Conservation (phyloP, 1,139 yeast species). For the Diutina sp. region DNA sequence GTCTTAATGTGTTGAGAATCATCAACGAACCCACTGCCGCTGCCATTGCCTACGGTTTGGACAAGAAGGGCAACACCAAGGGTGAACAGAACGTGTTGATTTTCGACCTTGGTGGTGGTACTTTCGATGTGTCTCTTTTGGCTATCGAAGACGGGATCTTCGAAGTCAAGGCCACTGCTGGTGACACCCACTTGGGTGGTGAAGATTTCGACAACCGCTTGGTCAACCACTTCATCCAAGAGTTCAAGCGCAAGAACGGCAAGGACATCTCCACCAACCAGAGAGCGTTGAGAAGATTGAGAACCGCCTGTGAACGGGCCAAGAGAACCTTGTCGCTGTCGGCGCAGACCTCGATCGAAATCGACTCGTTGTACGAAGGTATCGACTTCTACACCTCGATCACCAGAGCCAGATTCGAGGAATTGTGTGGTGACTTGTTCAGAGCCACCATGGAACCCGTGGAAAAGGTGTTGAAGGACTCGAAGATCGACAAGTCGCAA, state of each 20-base stretch:
- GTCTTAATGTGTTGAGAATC: conserved; percentile 91
- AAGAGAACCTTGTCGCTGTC: conserved; percentile 1
- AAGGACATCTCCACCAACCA: conserved; percentile 78
- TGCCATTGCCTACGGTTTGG: conserved; percentile 97
- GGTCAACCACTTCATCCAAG: conserved; percentile 66
- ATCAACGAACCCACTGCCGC: conserved; percentile 98
- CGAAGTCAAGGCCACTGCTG: conserved; percentile 99
- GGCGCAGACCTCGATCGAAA: conserved; percentile 1
- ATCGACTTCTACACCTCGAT: conserved; percentile 67
- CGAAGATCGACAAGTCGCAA: conserved; percentile 71
- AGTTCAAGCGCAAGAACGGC: conserved; percentile 91
- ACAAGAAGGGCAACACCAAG: conserved; percentile 73
- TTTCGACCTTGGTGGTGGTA: conserved; percentile 98
- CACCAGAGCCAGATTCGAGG: conserved; percentile 94
- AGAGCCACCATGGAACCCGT: conserved; percentile 88
- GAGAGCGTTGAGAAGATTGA: conserved; percentile 14
- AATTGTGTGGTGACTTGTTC: conserved; percentile 76
- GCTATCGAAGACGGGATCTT: conserved; percentile 98
- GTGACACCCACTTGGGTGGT: conserved; percentile 99
- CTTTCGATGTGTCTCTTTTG: conserved; percentile 94
- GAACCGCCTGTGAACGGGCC: conserved; percentile 1
- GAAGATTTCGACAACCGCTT: conserved; percentile 76
- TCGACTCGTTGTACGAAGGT: conserved; percentile 44
- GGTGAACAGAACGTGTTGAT: conserved; percentile 84
- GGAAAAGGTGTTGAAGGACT: conserved; percentile 82